Evolutionary conservation across 129 eudicot species (phyloP), one percentile per base, ranked within the genome.

Genomic region (Artemisia annua): DNA sequence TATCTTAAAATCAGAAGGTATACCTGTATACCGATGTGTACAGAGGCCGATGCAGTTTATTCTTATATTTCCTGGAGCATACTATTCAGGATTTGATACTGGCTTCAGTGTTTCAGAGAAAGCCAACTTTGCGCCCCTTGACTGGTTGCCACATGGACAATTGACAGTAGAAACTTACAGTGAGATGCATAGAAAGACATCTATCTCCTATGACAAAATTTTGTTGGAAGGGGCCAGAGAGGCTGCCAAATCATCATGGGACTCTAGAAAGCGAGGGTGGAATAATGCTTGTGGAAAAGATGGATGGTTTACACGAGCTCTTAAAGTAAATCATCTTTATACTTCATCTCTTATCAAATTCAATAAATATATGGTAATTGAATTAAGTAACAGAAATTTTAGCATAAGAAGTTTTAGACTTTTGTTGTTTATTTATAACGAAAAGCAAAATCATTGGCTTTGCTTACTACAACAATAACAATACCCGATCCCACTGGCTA

Each of bases 61-160:
- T 32, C 79, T 93, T 56, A 61, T 57, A 49, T 76, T 89, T 68
- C 98, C 98, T 0, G 92, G 95, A 63, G 96, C 87, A 17, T 93
- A 86, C 78, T 83, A 87, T 76, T 76, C 97, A 11, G 89, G 83
- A 77, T 79, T 90, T 56, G 88, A 87, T 79, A 82, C 92, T 19
- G 92, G 92, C 16, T 89, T 87, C 67, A 85, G 85, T 84, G 79
- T 87, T 79, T 76, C 89, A 0, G 92, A 86, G 71, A 58, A 80
- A 26, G 91, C 79, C 52, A 80, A 80, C 67, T 69, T 94, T 70
- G 98, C 97, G 32, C 89, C 96, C 58, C 74, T 90, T 66, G 97
- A 94, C 84, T 94, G 97, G 97, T 81, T 94, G 75, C 93, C 93
- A 43, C 85, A 86, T 85, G 98, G 98, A 48, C 96, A 80, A 72